Conservation (phyloP, 1,284 basidiomycete genomes). For the Polyporus tsugae region DNA sequence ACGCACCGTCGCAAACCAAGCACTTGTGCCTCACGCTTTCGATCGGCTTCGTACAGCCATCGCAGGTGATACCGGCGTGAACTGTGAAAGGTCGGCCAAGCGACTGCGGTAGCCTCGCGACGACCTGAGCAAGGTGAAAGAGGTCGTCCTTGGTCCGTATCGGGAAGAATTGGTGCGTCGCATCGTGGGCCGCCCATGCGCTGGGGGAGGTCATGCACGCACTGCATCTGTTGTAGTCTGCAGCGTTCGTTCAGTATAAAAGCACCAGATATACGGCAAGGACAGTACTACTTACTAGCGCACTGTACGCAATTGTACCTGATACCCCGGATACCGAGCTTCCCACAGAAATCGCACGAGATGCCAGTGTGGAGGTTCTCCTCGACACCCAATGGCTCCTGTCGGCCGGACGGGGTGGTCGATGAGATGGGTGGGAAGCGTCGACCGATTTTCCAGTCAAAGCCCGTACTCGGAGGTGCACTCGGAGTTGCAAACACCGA, state of each 20-base stretch:
- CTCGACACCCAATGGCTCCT: background rate
- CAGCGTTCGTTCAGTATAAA: no score
- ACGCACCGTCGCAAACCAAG: conserved; percentile 68
- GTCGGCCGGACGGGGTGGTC: background rate
- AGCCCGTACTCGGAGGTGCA: background rate
- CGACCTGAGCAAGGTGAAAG: conserved; percentile 19
- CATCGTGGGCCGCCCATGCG: conserved; percentile 28
- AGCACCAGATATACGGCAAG: no score
- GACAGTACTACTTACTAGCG: conserved; percentile 47
- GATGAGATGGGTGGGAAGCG: background rate
- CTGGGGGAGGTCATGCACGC: conserved; percentile 51
- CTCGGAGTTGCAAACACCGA: background rate
- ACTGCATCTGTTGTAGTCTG: conserved; percentile 71
- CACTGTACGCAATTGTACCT: conserved; percentile 82
- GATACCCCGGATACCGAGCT: conserved; percentile 58
- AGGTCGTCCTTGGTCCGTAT: conserved; percentile 58
- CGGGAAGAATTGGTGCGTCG: conserved; percentile 68
- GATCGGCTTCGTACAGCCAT: conserved; percentile 59
- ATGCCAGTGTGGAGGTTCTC: conserved; percentile 48
- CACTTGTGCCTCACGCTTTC: conserved; percentile 75
- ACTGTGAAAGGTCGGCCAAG: conserved; percentile 11
- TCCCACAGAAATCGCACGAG: conserved; percentile 63
- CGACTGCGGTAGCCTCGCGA: conserved; percentile 4
- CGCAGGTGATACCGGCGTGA: conserved; percentile 60
- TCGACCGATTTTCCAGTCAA: background rate